phyloP scores from a whole-genome alignment of 495 filamentous ascomycete genomes.

The Pyrenula massariospora region DNA sequence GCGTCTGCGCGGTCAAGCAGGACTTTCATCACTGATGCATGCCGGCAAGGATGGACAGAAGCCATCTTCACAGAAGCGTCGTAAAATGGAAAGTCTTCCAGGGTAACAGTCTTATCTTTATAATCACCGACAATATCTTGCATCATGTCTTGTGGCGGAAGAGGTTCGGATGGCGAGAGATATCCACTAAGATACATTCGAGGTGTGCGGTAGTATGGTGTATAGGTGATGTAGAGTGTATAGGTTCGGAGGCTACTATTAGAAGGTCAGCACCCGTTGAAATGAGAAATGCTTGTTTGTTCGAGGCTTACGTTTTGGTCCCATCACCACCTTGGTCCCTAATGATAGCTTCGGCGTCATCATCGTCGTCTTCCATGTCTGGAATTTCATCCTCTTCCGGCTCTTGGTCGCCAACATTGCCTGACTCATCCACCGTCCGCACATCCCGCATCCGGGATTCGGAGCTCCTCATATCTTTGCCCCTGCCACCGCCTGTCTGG shows the following conservation, averaged over 20 bases:
- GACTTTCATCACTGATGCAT: slow-evolving; percentile 95
- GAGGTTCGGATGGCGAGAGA: slow-evolving; percentile 65
- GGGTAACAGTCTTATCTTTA: slow-evolving; percentile 97
- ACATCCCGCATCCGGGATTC: slow-evolving; percentile 56
- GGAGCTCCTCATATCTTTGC: slow-evolving; percentile 48
- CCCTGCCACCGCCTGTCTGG: slow-evolving; percentile 57
- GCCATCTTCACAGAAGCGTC: slow-evolving; percentile 81
- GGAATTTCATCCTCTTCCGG: slow-evolving; percentile 83
- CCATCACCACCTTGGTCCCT: slow-evolving; percentile 51
- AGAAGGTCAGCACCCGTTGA: neutral
- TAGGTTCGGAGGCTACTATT: slow-evolving; percentile 63
- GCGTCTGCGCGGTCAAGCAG: slow-evolving; percentile 91
- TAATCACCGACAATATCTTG: slow-evolving; percentile 99
- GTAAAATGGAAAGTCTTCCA: slow-evolving; percentile 94
- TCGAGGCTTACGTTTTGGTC: slow-evolving; percentile 53
- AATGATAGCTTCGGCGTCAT: slow-evolving; percentile 96
- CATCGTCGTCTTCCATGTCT: slow-evolving; percentile 96
- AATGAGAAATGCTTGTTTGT: slow-evolving; percentile 1
- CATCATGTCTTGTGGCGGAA: slow-evolving; percentile 88
- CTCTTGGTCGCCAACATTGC: slow-evolving; percentile 54
- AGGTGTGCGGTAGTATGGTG: slow-evolving; percentile 91
- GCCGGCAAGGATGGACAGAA: slow-evolving; percentile 84
- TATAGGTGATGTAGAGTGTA: slow-evolving; percentile 95
- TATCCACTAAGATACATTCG: slow-evolving; percentile 94
- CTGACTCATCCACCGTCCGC: slow-evolving; percentile 73